Evolutionary conservation across 2,329 filamentous ascomycete genomes (phyloP).

Genomic region (Drechslerella coelobrocha): DNA sequence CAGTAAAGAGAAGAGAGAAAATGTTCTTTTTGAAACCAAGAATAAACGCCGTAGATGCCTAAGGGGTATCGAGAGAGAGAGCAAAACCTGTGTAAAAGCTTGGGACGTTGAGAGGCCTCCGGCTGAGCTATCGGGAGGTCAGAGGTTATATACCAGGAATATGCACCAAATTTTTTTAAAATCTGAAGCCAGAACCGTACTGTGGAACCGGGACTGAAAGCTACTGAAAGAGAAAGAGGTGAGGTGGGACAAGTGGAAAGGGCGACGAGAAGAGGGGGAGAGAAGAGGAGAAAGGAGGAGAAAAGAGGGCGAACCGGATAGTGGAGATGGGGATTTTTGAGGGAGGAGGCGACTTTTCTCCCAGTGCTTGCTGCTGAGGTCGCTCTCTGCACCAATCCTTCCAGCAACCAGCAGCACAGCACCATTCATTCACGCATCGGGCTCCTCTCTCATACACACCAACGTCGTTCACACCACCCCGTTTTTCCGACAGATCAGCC

Average conservation of each 20-base stretch:
- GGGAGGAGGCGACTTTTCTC: background rate
- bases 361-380: background rate
- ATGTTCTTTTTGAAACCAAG: conserved; percentile 3
- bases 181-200: conserved; percentile 19
- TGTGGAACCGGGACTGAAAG: conserved; percentile 26
- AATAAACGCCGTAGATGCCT: conserved; percentile 15
- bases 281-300: background rate
- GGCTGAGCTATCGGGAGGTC: conserved; percentile 5
- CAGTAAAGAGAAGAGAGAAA: conserved; percentile 21
- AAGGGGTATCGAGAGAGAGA: conserved; percentile 12
- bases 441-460: no score
- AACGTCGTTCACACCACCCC: no score
- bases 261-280: background rate
- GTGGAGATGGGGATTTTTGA: background rate
- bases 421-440: no score
- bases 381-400: background rate
- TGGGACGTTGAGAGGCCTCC: conserved; percentile 11
- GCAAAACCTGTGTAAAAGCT: conserved; percentile 37
- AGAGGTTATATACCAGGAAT: conserved; percentile 32
- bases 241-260: conserved; percentile 15
- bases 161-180: background rate
- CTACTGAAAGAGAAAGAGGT: background rate
- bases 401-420: background rate
- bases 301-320: background rate
- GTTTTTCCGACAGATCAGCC: conserved; percentile 7